Evolutionary conservation across 495 filamentous ascomycete genomes (phyloP), one percentile per base, ranked within the genome.

Genomic region (Podospora anserina): DNA sequence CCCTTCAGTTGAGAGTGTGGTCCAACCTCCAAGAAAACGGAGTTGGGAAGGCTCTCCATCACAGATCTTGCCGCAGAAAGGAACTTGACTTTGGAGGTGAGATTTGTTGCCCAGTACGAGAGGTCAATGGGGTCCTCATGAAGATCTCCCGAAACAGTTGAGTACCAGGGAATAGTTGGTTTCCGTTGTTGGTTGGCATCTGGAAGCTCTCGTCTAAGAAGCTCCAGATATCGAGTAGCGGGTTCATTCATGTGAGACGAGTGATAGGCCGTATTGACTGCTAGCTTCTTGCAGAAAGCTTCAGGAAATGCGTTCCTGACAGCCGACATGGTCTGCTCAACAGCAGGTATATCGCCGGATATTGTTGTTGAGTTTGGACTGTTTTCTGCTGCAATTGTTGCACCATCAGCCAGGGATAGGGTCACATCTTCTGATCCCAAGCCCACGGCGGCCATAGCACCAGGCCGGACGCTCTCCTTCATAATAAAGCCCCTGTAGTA

Each of bases 1-100:
- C 82, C 81, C 28, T 80, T 75, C 0, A 91, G 74, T 0, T 86
- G 83, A 4, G 77, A 70, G 68, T 90, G 88, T 20, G 89, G 85
- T 0, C 89, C 88, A 39, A 89, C 75, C 64, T 90, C 88, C 15
- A 90, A 2, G 9, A 81, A 67, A 15, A 61, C 39, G 2, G 70
- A 27, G 9, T 20, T 61, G 5, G 20, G 20, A 23, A 23, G 20
- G 20, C 20, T 23, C 20, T 23, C 20, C 20, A 23, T 23, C 20
- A 23, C 20, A 23, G 20, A 23, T 23, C 20, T 23, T 23, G 20
- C 20, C 20, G 20, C 20, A 23, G 20, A 23, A 23, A 23, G 20
- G 20, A 23, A 23, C 20, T 23, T 23, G 20, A 23, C 20, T 23
- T 23, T 23, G 20, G 20, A 23, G 20, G 20, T 23, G 20, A 23